phyloP scores from a whole-genome alignment of 345 rosid species.

The Syzygium oleosum region DNA sequence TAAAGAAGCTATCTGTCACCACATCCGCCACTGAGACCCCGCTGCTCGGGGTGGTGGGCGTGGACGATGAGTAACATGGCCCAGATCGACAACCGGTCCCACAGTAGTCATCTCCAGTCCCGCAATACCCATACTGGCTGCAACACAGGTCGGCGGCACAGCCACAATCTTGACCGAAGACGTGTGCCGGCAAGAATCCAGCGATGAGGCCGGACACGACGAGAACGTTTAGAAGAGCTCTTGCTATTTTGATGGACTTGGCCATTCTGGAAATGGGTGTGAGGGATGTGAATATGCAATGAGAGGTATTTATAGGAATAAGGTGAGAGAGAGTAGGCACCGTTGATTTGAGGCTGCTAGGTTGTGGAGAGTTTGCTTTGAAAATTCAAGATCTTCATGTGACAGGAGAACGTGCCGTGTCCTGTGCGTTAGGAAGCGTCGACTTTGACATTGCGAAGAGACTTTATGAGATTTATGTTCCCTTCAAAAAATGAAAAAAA shows the following conservation, averaged over 20 bases:
- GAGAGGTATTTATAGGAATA: background rate
- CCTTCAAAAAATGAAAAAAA: background rate
- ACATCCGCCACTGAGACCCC: constrained; percentile 25
- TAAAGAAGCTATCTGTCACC: constrained; percentile 44
- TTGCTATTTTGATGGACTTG: background rate
- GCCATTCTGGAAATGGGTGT: background rate
- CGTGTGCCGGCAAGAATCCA: background rate
- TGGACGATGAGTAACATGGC: constrained; percentile 40
- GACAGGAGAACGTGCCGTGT: background rate
- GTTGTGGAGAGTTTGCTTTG: background rate
- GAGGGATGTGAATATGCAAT: background rate
- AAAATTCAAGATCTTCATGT: background rate
- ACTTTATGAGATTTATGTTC: background rate
- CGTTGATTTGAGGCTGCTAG: fast-evolving
- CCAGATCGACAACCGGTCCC: constrained; percentile 47
- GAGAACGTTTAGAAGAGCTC: background rate
- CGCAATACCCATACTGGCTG: constrained; percentile 32
- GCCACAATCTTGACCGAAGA: constrained; percentile 26
- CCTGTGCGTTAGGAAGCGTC: too few relatives aligned
- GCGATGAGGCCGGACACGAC: background rate
- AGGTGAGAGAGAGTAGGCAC: fast-evolving
- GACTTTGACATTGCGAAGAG: background rate
- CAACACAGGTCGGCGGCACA: constrained; percentile 27
- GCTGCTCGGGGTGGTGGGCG: constrained; percentile 10
- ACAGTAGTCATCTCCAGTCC: constrained; percentile 26